Conservation (phyloP, 306 rosid genomes). For the Oemleria cerasiformis region DNA sequence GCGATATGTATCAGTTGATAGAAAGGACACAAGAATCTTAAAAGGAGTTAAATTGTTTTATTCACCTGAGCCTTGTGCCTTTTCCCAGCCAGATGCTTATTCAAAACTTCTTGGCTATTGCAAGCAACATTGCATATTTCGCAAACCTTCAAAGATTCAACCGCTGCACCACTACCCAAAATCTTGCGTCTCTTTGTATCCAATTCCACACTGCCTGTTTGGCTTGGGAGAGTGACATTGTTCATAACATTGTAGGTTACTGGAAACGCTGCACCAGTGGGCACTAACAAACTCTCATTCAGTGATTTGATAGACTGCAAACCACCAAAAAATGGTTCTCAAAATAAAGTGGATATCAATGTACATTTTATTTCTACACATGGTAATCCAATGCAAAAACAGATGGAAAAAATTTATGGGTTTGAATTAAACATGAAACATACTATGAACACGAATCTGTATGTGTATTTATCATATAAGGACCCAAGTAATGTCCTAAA, state of each 20-base stretch:
- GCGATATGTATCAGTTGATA: background rate
- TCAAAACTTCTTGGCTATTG: conserved; percentile 51
- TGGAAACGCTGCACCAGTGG: conserved; percentile 26
- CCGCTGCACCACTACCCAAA: conserved; percentile 29
- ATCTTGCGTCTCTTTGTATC: conserved; percentile 44
- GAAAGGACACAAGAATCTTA: background rate
- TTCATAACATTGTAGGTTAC: background rate
- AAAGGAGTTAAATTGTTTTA: conserved; percentile 14
- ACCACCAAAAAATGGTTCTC: conserved; percentile 16
- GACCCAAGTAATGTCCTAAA: too few relatives aligned
- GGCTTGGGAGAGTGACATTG: conserved; percentile 25
- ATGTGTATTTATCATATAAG: too few relatives aligned
- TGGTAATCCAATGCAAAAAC: background rate
- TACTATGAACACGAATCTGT: background rate
- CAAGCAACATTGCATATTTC: conserved; percentile 50
- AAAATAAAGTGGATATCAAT: background rate
- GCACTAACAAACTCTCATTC: conserved; percentile 31
- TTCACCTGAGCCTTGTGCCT: conserved; percentile 65
- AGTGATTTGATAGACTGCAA: conserved; percentile 43
- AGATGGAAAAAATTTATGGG: background rate
- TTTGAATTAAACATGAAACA: background rate
- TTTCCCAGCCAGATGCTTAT: conserved; percentile 55
- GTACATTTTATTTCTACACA: too few relatives aligned
- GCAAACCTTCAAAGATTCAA: conserved; percentile 48
- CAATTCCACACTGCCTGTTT: conserved; percentile 25